Conservation (phyloP, 192 early-diverging fungal genomes). For the Pecoramyces ruminantium region DNA sequence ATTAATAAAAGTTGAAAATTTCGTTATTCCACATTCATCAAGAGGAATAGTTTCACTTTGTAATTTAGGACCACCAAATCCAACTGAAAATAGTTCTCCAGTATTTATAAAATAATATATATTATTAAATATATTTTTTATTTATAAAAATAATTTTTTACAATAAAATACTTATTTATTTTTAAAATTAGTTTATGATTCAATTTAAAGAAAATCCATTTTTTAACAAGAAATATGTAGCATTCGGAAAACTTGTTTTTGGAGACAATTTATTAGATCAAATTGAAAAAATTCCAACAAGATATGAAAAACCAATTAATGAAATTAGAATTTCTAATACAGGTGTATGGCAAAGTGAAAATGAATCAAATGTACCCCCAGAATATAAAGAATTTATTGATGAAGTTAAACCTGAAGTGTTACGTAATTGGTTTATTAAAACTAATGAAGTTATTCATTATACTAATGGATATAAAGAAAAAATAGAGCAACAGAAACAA, state of each 20-base stretch:
- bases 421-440: neutral
- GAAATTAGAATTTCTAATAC: neutral
- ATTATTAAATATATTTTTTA: too few species aligned
- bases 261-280: neutral
- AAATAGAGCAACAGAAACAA: neutral
- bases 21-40: neutral
- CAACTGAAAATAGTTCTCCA: neutral
- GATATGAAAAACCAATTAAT: neutral
- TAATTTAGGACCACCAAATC: neutral
- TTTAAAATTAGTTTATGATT: neutral
- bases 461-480: neutral
- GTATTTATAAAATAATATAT: neutral
- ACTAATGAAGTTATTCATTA: neutral
- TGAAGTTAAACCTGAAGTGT: neutral
- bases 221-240: neutral
- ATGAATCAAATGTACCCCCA: neutral
- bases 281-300: neutral
- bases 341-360: neutral
- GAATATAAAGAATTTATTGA: neutral
- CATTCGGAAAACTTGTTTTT: neutral
- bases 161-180: too few species aligned
- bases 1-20: neutral
- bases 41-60: neutral
- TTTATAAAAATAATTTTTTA: too few species aligned
- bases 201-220: neutral